These are phyloP conservation scores for Claviceps pazoutovae DNA, from an alignment of 2,329 filamentous ascomycete species.

Conservation along the genomic window DNA sequence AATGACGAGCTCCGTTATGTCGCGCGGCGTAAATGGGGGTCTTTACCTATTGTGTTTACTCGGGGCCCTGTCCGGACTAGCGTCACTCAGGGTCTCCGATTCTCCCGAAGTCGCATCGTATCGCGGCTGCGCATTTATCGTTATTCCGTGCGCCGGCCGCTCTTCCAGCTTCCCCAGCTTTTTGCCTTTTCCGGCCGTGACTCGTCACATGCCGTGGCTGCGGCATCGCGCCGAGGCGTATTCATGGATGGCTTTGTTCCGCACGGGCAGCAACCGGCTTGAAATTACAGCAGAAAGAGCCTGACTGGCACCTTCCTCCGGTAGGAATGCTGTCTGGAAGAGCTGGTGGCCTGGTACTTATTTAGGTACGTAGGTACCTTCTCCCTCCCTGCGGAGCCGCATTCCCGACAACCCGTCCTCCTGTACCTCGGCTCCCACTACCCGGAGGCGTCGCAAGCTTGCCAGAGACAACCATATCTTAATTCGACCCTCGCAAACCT, in stretches of 20 bases:
- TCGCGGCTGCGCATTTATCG: constrained; percentile 4
- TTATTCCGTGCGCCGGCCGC: constrained; percentile 4
- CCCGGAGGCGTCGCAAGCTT: background rate
- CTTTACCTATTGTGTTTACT: constrained; percentile 16
- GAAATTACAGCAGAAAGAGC: background rate
- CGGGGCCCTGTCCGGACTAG: constrained; percentile 12
- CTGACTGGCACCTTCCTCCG: background rate
- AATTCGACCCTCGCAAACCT: background rate
- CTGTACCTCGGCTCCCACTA: constrained; percentile 4
- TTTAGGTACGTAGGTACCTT: too few species aligned
- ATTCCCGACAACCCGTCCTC: background rate
- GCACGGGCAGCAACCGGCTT: background rate
- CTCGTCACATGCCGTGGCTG: background rate
- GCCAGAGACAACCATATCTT: background rate
- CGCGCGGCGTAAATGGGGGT: constrained; percentile 1
- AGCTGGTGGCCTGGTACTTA: background rate
- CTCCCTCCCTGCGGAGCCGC: background rate
- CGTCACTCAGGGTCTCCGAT: background rate
- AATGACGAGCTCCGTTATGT: background rate
- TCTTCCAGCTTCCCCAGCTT: too few species aligned
- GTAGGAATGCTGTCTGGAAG: background rate
- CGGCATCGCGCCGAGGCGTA: background rate
- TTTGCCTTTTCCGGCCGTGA: background rate
- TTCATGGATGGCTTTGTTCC: constrained; percentile 1
- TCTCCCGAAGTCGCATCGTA: too few species aligned